Evolutionary conservation across 768 basidiomycete genomes (phyloP).

Genomic region (Lentinula sp.): DNA sequence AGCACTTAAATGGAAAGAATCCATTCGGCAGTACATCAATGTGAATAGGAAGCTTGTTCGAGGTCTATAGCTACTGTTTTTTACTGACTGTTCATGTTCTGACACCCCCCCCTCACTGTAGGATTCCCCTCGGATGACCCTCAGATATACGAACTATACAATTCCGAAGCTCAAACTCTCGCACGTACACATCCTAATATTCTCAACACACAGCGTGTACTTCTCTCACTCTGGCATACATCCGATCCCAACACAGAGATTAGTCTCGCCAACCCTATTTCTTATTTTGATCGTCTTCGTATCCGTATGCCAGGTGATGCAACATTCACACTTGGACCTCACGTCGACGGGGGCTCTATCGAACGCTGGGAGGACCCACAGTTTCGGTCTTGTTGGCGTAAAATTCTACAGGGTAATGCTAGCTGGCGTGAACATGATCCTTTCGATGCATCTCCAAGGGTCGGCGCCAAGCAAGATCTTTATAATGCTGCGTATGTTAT

Average conservation of each 20-base stretch:
- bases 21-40: conserved; percentile 48
- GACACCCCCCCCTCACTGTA: conserved; percentile 15
- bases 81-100: neutral
- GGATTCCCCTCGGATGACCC: conserved; percentile 65
- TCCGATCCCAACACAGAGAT: conserved; percentile 36
- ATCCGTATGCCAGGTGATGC: conserved; percentile 69
- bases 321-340: conserved; percentile 62
- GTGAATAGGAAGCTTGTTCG: conserved; percentile 40
- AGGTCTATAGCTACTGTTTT: conserved; percentile 24
- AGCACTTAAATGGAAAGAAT: conserved; percentile 53
- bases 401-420: conserved; percentile 29
- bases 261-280: conserved; percentile 52
- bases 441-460: conserved; percentile 39
- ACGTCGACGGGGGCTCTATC: conserved; percentile 46
- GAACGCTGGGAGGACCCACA: conserved; percentile 51
- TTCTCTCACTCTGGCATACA: conserved; percentile 57
- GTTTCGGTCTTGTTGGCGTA: conserved; percentile 32
- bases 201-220: conserved; percentile 48
- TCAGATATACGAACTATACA: conserved; percentile 73
- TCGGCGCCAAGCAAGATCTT: conserved; percentile 52
- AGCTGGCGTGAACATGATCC: conserved; percentile 45
- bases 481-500: conserved; percentile 50
- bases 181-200: conserved; percentile 63
- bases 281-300: conserved; percentile 72
- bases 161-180: conserved; percentile 53